These are phyloP conservation scores for Penicillium psychrosexuale DNA, from an alignment of 2,329 filamentous ascomycete species.

Conservation along the genomic window DNA sequence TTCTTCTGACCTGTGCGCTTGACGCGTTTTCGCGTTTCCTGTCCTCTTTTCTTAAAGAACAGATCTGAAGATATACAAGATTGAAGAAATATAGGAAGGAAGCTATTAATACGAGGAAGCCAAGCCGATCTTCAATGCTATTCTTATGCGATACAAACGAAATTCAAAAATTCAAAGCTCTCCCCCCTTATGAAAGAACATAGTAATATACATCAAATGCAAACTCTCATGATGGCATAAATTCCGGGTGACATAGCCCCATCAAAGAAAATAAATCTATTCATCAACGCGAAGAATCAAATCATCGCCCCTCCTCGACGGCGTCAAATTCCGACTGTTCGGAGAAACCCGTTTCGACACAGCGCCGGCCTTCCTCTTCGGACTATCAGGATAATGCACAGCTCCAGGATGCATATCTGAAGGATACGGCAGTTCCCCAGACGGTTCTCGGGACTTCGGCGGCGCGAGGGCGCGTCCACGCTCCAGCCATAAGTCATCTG, in stretches of 20 bases:
- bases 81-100: neutral
- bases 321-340: constrained; percentile 31
- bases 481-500: constrained; percentile 31
- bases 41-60: neutral
- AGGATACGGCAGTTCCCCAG: constrained; percentile 17
- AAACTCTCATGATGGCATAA: neutral
- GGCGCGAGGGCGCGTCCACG: constrained; percentile 7
- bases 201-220: neutral
- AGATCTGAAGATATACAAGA: too few relatives aligned
- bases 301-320: constrained; percentile 30
- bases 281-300: constrained; percentile 34
- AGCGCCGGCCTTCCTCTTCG: constrained; percentile 19
- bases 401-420: constrained; percentile 14
- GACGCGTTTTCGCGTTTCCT: neutral
- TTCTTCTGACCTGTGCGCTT: neutral
- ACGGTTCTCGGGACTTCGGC: neutral
- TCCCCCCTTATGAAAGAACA: neutral
- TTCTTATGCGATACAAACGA: neutral
- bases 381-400: constrained; percentile 20
- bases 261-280: neutral
- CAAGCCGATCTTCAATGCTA: neutral
- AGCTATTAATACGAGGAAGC: neutral
- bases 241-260: neutral
- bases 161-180: neutral
- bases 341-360: constrained; percentile 14